These are phyloP conservation scores for Bonia amplexicaulis DNA, from an alignment of 176 grass and related monocot species.

Conservation along the genomic window DNA sequence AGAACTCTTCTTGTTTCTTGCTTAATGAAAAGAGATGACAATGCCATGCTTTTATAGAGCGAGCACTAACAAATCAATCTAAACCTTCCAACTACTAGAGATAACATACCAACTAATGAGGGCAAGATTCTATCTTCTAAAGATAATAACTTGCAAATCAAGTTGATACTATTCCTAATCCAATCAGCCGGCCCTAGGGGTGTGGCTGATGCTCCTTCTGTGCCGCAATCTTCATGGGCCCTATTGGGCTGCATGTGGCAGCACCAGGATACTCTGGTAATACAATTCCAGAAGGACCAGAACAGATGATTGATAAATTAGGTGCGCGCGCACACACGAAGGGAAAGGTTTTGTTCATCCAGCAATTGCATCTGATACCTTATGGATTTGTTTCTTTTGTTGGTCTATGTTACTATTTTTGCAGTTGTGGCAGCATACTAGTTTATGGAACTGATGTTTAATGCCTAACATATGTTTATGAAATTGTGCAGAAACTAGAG, in stretches of 20 bases:
- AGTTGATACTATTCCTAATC: background rate
- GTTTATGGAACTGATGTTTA: background rate
- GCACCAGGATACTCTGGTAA: background rate
- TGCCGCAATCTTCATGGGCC: background rate
- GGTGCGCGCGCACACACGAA: background rate
- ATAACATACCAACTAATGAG: background rate
- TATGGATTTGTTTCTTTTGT: background rate
- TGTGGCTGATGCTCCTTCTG: background rate
- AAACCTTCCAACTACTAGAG: background rate
- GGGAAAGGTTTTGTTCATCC: background rate
- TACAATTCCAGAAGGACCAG: background rate
- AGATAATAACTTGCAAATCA: too few species aligned
- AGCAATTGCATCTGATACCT: background rate
- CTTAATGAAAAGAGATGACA: background rate
- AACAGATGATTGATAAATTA: background rate
- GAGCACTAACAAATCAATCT: background rate
- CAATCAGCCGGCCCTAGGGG: background rate
- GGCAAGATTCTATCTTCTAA: too few species aligned
- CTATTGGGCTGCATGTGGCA: background rate
- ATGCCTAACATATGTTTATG: background rate
- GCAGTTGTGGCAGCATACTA: background rate
- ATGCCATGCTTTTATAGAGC: background rate
- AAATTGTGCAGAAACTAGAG: slow-evolving; percentile 47
- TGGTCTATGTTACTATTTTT: background rate
- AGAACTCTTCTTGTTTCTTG: background rate